Evolutionary conservation across 352 stramenopile genomes (phyloP).

Genomic region (Aphanomyces invadans): DNA sequence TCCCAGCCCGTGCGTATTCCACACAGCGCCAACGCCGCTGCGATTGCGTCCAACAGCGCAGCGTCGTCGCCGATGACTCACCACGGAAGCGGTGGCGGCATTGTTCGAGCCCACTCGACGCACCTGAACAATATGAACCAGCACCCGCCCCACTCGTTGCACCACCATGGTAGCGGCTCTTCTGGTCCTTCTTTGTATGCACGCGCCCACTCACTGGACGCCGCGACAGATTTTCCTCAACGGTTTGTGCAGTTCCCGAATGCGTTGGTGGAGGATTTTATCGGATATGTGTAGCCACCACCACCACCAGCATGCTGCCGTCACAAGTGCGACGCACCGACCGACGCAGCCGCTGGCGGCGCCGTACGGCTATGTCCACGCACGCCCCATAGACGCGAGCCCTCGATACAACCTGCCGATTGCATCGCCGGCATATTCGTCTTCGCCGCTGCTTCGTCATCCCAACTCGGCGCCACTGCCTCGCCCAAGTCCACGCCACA

Average conservation of each 20-base stretch:
- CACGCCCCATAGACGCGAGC: not conserved
- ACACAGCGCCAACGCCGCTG: slow-evolving; percentile 37
- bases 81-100: slow-evolving; percentile 25
- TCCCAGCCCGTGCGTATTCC: slow-evolving; percentile 81
- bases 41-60: slow-evolving; percentile 20
- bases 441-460: slow-evolving; percentile 4
- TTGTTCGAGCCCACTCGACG: not conserved
- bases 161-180: not conserved
- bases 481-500: not conserved
- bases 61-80: not conserved
- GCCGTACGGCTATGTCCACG: not conserved
- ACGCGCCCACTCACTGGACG: not conserved
- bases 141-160: not conserved
- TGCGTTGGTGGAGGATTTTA: too few relatives aligned
- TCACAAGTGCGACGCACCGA: not conserved
- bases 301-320: not conserved
- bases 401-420: not conserved
- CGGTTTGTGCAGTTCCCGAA: not conserved
- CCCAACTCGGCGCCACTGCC: slow-evolving; percentile 18
- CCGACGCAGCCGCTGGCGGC: not conserved
- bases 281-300: not conserved
- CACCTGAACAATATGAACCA: not conserved
- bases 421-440: not conserved
- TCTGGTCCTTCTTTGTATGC: not conserved
- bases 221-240: not conserved